Evolutionary conservation across 108 stramenopile genomes (phyloP), one percentile per base, ranked within the genome.

Genomic region (Halocafeteria seosinensis): DNA sequence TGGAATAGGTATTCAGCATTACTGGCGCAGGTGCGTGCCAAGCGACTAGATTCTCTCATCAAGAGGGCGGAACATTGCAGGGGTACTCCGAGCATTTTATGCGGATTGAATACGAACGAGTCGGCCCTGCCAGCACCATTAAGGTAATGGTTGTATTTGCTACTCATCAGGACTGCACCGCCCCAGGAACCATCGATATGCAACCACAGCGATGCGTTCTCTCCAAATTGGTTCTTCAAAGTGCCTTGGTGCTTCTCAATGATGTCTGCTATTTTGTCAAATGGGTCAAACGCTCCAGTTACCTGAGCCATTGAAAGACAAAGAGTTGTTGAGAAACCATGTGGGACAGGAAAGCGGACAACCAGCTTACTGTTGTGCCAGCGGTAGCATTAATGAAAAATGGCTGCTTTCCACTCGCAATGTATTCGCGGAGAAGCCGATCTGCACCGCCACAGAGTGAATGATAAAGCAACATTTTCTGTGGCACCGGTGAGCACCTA

Each of bases 121-220:
- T 81, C 80, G 4, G 73, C 73, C 27, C 65, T 66, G 11, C 71
- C 67, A 24, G 70, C 62, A 50, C 76, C 76, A 50, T 62, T 64
- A 24, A 74, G 62, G 28, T 65, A 36, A 21, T 67, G 38, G 31
- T 73, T 71, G 21, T 76, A 8, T 4, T 59, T 17, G 1, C 62
- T 37, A 11, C 76, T 76, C 36, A 81, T 76, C n/a, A n/a, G n/a
- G 47, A 77, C 80, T 17, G 67, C 66, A 13, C 77, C 80, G 32
- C 80, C 80, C 74, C 80, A 81, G 32, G 76, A 73, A 27, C 77
- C 80, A 59, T 81, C 80, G 30, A 81, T 73, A 34, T 81, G 80
- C 36, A 81, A 63, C 80, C 80, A 81, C 3, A 78, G 69, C 8
- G 17, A 37, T 47, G 42, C 61, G 37, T 4, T 62, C 62, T 68